Evolutionary conservation across 1,139 yeast genomes (phyloP), one percentile per base, ranked within the genome.

Genomic region (Sugiyamaella novakii): DNA sequence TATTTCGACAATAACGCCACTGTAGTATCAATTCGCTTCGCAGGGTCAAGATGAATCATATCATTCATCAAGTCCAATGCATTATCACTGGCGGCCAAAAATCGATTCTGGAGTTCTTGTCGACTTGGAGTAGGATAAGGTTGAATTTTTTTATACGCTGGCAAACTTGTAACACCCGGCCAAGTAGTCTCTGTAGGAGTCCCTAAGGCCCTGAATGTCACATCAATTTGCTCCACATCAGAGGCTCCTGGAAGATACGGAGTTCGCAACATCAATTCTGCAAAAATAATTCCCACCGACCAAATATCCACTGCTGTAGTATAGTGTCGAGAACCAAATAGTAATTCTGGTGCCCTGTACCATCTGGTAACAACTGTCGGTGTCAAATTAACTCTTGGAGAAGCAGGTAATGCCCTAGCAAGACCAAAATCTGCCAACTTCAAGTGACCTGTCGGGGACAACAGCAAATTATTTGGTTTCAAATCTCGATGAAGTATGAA

Each of bases 371-470:
- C 99, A 7, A 92, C 98, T 56, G 91, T 91, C 0, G 95, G 86
- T 0, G 98, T 87, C 64, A 92, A 72, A 28, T 67, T 66, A 52
- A 81, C 85, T 58, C 87, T 92, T 49, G 85, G 84, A 1, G 89
- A 84, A 34, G 82, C 78, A 1, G 94, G 92, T 54, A 87, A 71
- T 1, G 91, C 79, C 51, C 98, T 71, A 0, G 98, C 98, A 46
- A 92, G 75, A 59, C 98, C 98, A 73, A 92, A 92, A 87, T 92
- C 98, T 5, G 98, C 98, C 55, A 92, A 78, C 66, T 92, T 92
- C 56, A 92, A 72, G 57, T 85, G 83, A 0, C 98, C 98, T 52
- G 79, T 79, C 0, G 96, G 95, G 0, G 96, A 84, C 35, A 92
- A 73, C 50, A 92, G 72, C 68, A 92, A 75, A 73, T 91, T 96